Evolutionary conservation across 768 basidiomycete genomes (phyloP).

Genomic region (Serendipita sp.): DNA sequence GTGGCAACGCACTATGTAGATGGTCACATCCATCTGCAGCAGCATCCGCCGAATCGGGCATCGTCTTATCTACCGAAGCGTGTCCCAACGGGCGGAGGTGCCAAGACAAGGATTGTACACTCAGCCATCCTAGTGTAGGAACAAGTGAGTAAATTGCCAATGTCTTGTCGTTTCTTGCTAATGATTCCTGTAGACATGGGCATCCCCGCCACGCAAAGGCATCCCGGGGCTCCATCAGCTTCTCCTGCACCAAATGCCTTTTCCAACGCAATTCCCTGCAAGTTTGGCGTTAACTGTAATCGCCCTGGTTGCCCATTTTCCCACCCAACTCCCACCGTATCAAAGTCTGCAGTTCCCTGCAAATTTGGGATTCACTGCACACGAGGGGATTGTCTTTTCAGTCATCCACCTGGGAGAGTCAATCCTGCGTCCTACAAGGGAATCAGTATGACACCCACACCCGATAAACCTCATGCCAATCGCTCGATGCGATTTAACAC

Average conservation of each 20-base stretch:
- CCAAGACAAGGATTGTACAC: conserved; percentile 85
- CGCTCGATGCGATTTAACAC: conserved; percentile 55
- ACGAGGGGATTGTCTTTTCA: conserved; percentile 71
- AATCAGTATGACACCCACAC: conserved; percentile 47
- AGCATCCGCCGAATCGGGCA: conserved; percentile 83
- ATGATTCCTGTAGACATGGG: conserved; percentile 13
- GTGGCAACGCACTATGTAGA: conserved; percentile 75
- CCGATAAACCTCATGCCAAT: conserved; percentile 41
- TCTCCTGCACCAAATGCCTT: not conserved
- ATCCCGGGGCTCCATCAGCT: conserved; percentile 6
- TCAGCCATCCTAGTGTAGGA: conserved; percentile 74
- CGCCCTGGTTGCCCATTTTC: conserved; percentile 50
- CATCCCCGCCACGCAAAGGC: conserved; percentile 11
- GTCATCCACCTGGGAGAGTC: conserved; percentile 78
- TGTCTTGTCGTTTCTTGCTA: not conserved
- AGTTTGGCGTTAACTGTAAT: conserved; percentile 57
- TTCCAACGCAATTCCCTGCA: conserved; percentile 29
- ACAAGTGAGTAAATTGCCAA: conserved; percentile 15
- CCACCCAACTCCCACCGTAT: conserved; percentile 32
- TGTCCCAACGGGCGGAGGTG: conserved; percentile 83
- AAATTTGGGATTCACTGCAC: conserved; percentile 79
- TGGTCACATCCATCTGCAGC: conserved; percentile 96
- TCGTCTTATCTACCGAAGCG: conserved; percentile 85
- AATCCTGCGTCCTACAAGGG: conserved; percentile 69
- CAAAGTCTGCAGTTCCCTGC: conserved; percentile 31